Conservation (phyloP, 192 early-diverging fungal genomes). For the Coemansia sp. region DNA sequence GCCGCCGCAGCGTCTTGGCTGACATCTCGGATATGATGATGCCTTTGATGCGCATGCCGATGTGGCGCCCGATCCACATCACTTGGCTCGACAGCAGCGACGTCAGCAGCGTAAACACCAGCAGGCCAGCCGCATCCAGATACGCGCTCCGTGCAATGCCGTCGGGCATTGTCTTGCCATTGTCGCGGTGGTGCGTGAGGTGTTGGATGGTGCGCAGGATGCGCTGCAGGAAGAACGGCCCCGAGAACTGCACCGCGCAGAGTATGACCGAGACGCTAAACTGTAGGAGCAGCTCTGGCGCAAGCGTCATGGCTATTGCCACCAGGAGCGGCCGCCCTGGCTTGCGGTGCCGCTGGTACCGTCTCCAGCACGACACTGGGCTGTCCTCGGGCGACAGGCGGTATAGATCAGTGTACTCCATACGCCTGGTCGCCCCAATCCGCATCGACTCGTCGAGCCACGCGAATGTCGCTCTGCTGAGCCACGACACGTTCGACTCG, state of each 20-base stretch:
- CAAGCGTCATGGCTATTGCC: slow-evolving; percentile 39
- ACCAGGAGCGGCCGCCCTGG: slow-evolving; percentile 25
- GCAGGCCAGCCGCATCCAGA: slow-evolving; percentile 61
- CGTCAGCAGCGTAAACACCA: slow-evolving; percentile 37
- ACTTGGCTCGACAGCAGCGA: slow-evolving; percentile 61
- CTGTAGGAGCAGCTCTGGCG: slow-evolving; percentile 47
- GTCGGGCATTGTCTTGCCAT: not conserved
- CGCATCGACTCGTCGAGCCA: slow-evolving; percentile 65
- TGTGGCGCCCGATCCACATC: slow-evolving; percentile 64
- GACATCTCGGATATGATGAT: slow-evolving; percentile 66
- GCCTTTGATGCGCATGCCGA: slow-evolving; percentile 63
- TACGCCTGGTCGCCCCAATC: slow-evolving; percentile 50
- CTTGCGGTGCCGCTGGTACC: slow-evolving; percentile 18
- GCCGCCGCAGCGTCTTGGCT: slow-evolving; percentile 62
- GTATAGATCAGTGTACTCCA: slow-evolving; percentile 63
- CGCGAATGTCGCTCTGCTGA: slow-evolving; percentile 47
- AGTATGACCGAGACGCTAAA: slow-evolving; percentile 23
- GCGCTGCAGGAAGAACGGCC: slow-evolving; percentile 59
- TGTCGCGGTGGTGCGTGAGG: not conserved
- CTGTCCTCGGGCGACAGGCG: slow-evolving; percentile 55
- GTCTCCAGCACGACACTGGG: slow-evolving; percentile 36
- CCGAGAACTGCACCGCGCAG: slow-evolving; percentile 43
- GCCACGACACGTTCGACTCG: slow-evolving; percentile 24
- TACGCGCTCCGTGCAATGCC: slow-evolving; percentile 38
- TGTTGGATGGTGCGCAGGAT: slow-evolving; percentile 57